These are phyloP conservation scores for Galeopsis tetrahit DNA, from an alignment of 257 asterid species.

Conservation along the genomic window DNA sequence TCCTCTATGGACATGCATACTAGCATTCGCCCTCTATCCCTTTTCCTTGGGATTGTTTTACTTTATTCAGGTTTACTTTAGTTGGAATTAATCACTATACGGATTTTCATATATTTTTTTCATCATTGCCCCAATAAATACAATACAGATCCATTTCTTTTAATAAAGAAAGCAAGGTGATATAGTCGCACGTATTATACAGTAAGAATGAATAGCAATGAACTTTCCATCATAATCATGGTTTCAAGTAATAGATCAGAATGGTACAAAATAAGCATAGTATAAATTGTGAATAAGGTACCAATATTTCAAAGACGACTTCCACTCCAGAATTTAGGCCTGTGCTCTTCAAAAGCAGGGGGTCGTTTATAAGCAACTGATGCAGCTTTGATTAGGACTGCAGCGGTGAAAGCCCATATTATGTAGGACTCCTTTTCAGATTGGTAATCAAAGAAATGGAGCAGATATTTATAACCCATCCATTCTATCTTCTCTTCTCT, in stretches of 20 bases:
- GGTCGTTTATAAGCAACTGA: slow-evolving; percentile 59
- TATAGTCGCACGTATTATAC: not conserved
- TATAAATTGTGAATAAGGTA: slow-evolving; percentile 13
- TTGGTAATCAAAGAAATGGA: slow-evolving; percentile 71
- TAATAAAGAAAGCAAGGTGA: not conserved
- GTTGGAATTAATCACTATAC: slow-evolving; percentile 38
- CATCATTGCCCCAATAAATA: not conserved
- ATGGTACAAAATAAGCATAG: not conserved
- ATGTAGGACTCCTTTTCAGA: slow-evolving; percentile 45
- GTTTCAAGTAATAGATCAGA: not conserved
- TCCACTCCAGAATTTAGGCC: slow-evolving; percentile 68
- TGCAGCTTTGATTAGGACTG: slow-evolving; percentile 66
- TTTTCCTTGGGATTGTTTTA: slow-evolving; percentile 50
- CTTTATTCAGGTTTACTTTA: slow-evolving; percentile 42
- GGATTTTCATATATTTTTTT: slow-evolving; percentile 6
- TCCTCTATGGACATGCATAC: slow-evolving; percentile 58
- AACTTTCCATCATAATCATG: not conserved
- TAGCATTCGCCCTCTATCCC: slow-evolving; percentile 59
- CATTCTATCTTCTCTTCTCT: slow-evolving; percentile 57
- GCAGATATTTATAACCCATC: slow-evolving; percentile 61
- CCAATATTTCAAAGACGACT: slow-evolving; percentile 44
- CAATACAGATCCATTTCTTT: not conserved
- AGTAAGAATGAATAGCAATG: not conserved
- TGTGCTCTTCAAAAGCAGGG: slow-evolving; percentile 62
- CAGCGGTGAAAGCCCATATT: slow-evolving; percentile 89